Percentiles rank a stretch among this genome's conserved stretches.
These are phyloP conservation scores for Scheffersomyces amazonensis DNA, from an alignment of 805 yeast genomes.

Conservation along the genomic window DNA sequence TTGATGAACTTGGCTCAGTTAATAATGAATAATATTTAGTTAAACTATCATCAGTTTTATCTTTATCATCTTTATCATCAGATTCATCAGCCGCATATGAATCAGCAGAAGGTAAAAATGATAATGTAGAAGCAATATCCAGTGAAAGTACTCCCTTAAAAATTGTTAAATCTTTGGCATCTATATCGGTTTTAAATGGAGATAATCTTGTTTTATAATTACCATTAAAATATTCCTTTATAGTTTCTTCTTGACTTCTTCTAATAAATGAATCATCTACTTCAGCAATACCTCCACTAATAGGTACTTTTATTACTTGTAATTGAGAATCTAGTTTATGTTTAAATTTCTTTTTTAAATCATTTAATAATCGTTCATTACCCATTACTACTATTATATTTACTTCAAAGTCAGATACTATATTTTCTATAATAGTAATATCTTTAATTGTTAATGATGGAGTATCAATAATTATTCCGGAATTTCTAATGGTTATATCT, in stretches of 20 bases:
- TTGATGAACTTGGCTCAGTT: constrained; percentile 46
- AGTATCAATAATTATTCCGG: constrained; percentile 74
- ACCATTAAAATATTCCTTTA: constrained; percentile 91
- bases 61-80: constrained; percentile 15
- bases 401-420: constrained; percentile 59
- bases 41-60: constrained; percentile 22
- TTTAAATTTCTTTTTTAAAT: constrained; percentile 51
- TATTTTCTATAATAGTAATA: constrained; percentile 48
- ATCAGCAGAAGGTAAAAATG: constrained; percentile 44
- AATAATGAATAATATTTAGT: constrained; percentile 34
- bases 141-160: constrained; percentile 53
- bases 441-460: constrained; percentile 59
- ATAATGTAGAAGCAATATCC: constrained; percentile 32
- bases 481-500: constrained; percentile 40
- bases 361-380: constrained; percentile 65
- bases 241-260: constrained; percentile 68
- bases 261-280: constrained; percentile 68
- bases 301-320: constrained; percentile 58
- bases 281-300: constrained; percentile 75
- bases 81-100: constrained; percentile 33
- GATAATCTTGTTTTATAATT: constrained; percentile 60
- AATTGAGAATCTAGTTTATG: constrained; percentile 31
- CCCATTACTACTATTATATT: constrained; percentile 69
- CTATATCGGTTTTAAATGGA: constrained; percentile 82
- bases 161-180: constrained; percentile 56